Evolutionary conservation across 2,329 filamentous ascomycete genomes (phyloP).

Genomic region (Apiospora pterosperma): DNA sequence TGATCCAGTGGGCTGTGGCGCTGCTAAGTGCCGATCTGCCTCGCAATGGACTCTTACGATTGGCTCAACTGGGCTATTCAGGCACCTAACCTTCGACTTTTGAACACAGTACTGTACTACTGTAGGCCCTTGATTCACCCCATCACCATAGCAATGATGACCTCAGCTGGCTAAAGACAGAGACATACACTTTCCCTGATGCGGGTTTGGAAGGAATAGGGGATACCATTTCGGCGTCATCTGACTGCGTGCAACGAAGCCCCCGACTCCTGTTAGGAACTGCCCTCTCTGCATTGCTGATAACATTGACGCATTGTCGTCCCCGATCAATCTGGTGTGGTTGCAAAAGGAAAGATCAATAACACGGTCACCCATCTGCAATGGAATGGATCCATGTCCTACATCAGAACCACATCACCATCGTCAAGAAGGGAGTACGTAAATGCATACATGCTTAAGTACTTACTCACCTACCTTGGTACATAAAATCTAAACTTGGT

Average conservation of each 20-base stretch:
- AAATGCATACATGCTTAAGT: too few relatives aligned
- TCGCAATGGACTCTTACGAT: not conserved
- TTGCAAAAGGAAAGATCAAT: not conserved
- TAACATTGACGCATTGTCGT: not conserved
- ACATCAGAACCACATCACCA: not conserved
- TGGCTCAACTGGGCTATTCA: not conserved
- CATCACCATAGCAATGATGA: slow-evolving; percentile 1
- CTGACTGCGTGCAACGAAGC: not conserved
- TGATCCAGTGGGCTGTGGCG: not conserved
- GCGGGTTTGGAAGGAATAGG: not conserved
- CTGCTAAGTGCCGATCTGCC: not conserved
- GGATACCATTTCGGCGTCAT: not conserved
- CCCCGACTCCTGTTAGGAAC: too few relatives aligned
- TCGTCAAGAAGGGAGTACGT: not conserved
- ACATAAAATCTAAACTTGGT: not conserved
- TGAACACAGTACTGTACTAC: not conserved
- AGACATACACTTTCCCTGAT: not conserved
- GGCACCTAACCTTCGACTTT: not conserved
- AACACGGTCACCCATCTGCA: not conserved
- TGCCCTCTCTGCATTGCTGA: not conserved
- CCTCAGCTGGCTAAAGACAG: not conserved
- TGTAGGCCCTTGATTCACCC: not conserved
- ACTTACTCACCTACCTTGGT: too few relatives aligned
- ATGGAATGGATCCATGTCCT: not conserved
- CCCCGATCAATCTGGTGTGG: not conserved